These are phyloP conservation scores for Penicillium sp. DNA, from an alignment of 2,329 filamentous ascomycete genomes.

Conservation along the genomic window DNA sequence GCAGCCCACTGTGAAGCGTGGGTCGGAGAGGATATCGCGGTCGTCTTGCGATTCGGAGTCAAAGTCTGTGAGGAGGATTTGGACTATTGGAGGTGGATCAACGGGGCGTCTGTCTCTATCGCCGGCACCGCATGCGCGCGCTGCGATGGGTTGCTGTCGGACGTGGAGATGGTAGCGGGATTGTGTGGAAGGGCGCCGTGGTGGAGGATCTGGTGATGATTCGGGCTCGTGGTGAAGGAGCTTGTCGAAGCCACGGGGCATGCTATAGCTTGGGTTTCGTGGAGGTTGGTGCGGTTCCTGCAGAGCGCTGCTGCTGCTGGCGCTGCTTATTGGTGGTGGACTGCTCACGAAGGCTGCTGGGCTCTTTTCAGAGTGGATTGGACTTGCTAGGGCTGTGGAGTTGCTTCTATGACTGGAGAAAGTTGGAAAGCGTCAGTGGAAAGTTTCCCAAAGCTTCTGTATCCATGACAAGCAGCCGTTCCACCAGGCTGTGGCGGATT, in stretches of 20 bases:
- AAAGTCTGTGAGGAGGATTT: constrained; percentile 49
- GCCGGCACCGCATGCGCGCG: constrained; percentile 49
- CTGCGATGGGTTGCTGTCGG: constrained; percentile 49
- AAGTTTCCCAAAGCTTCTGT: not conserved
- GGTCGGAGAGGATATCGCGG: constrained; percentile 40
- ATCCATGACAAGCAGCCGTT: not conserved
- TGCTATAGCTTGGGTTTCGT: constrained; percentile 26
- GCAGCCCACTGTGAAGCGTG: constrained; percentile 47
- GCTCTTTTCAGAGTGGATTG: constrained; percentile 32
- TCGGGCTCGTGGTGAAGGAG: constrained; percentile 36
- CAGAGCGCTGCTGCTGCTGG: constrained; percentile 1
- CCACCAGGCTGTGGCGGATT: not conserved
- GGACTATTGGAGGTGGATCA: constrained; percentile 51
- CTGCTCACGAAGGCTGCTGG: constrained; percentile 14
- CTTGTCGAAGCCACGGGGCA: constrained; percentile 41
- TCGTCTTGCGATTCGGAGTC: constrained; percentile 42
- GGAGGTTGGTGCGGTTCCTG: constrained; percentile 7
- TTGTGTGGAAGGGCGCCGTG: constrained; percentile 25
- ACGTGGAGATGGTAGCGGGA: constrained; percentile 45
- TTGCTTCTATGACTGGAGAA: constrained; percentile 29
- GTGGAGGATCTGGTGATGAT: constrained; percentile 24
- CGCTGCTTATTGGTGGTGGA: constrained; percentile 7
- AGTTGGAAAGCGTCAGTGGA: not conserved
- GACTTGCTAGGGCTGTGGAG: constrained; percentile 31
- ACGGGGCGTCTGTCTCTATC: constrained; percentile 50